phyloP scores from a whole-genome alignment of 2,329 filamentous ascomycete genomes.

The Massarina eburnea region DNA sequence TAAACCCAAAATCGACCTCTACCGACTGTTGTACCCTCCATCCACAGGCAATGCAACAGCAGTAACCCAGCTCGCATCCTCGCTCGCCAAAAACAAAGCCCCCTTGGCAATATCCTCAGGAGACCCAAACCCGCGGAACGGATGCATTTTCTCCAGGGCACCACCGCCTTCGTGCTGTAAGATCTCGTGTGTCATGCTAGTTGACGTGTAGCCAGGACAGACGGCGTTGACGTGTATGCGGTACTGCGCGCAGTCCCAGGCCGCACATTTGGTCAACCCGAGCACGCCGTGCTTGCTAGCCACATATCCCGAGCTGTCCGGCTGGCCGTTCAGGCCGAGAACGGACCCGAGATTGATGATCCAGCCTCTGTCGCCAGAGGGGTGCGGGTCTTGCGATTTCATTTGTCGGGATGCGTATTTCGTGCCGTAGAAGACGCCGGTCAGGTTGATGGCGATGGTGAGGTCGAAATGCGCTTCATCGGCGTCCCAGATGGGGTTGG shows the following conservation, averaged over 20 bases:
- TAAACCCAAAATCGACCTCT: constrained; percentile 24
- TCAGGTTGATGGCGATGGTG: constrained; percentile 42
- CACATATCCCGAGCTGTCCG: constrained; percentile 39
- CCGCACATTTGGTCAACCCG: constrained; percentile 53
- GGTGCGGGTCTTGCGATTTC: constrained; percentile 49
- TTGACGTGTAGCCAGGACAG: constrained; percentile 52
- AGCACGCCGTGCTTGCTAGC: constrained; percentile 55
- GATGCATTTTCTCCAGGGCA: constrained; percentile 23
- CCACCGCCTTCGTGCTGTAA: constrained; percentile 12
- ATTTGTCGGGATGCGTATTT: constrained; percentile 55
- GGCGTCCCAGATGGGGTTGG: constrained; percentile 49
- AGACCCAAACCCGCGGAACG: constrained; percentile 32
- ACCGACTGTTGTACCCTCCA: constrained; percentile 43
- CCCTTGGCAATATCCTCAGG: constrained; percentile 39
- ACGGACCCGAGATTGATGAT: constrained; percentile 60
- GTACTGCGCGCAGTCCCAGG: constrained; percentile 52
- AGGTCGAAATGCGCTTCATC: constrained; percentile 51
- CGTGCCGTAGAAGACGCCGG: constrained; percentile 45
- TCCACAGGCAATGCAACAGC: constrained; percentile 50
- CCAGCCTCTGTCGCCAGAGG: constrained; percentile 46
- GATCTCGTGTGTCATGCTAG: constrained; percentile 24
- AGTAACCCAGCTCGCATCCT: constrained; percentile 51
- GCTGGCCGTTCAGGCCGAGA: constrained; percentile 47
- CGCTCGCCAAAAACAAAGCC: constrained; percentile 51
- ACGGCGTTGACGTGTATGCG: constrained; percentile 58